Evolutionary conservation across 495 filamentous ascomycete species (phyloP).

Genomic region (Trichoderma reesei): DNA sequence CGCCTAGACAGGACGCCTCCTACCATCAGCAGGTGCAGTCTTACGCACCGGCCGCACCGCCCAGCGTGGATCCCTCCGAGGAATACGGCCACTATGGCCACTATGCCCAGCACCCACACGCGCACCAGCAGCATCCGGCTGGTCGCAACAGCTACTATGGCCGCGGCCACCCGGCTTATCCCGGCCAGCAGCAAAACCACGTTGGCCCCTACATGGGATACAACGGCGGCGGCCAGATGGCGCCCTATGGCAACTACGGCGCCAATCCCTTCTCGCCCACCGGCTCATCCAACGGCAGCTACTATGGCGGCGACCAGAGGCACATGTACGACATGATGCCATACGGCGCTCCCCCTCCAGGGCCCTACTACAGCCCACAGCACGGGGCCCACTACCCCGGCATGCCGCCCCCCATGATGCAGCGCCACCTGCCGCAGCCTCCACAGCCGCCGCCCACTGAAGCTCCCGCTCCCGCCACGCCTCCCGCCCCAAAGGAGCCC

Average conservation of each 20-base stretch:
- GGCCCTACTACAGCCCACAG: constrained; percentile 16
- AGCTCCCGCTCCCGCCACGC: constrained; percentile 23
- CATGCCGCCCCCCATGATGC: constrained; percentile 29
- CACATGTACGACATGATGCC: constrained; percentile 38
- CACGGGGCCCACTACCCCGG: constrained; percentile 16
- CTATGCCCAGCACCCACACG: constrained; percentile 22
- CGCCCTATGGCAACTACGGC: constrained; percentile 31
- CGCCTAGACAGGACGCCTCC: not conserved
- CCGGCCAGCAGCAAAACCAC: constrained; percentile 18
- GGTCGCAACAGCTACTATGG: constrained; percentile 27
- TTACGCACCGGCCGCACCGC: constrained; percentile 21
- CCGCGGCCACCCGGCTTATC: constrained; percentile 19
- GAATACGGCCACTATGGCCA: constrained; percentile 29
- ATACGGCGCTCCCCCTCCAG: constrained; percentile 22
- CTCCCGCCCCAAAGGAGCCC: constrained; percentile 29
- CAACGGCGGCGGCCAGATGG: constrained; percentile 26
- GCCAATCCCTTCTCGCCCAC: constrained; percentile 35
- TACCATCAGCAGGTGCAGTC: constrained; percentile 12
- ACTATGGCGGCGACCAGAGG: constrained; percentile 24
- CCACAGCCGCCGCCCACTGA: constrained; percentile 38
- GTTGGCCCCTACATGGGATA: constrained; percentile 16
- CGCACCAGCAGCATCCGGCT: constrained; percentile 24
- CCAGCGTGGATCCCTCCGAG: constrained; percentile 38
- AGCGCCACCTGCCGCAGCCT: constrained; percentile 29
- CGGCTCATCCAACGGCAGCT: constrained; percentile 20